Evolutionary conservation across 2,329 filamentous ascomycete genomes (phyloP).

Genomic region (Thielaviopsis cerberus): DNA sequence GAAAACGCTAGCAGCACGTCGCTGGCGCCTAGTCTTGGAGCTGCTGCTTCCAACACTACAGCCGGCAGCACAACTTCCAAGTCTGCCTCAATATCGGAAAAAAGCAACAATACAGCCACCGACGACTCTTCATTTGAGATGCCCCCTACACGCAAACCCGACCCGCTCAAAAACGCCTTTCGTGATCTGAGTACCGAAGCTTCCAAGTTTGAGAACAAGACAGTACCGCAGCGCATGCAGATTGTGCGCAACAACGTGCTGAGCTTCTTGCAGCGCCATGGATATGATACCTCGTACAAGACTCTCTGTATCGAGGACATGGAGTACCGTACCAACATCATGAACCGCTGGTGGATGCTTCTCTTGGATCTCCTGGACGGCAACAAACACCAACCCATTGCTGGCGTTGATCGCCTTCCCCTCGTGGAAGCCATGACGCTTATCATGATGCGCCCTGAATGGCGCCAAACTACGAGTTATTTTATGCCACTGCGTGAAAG

Average conservation of each 20-base stretch:
- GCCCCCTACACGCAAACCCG: slow-evolving; percentile 23
- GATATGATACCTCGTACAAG: slow-evolving; percentile 45
- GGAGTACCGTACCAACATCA: slow-evolving; percentile 57
- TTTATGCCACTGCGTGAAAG: slow-evolving; percentile 45
- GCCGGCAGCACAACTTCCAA: slow-evolving; percentile 22
- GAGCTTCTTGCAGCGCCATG: slow-evolving; percentile 58
- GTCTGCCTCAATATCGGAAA: slow-evolving; percentile 22
- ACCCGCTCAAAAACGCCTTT: slow-evolving; percentile 37
- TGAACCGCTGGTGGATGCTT: slow-evolving; percentile 82
- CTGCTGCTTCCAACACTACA: slow-evolving; percentile 20
- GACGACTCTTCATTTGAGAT: slow-evolving; percentile 30
- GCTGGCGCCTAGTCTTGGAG: slow-evolving; percentile 27
- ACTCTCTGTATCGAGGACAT: slow-evolving; percentile 59
- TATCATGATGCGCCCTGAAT: slow-evolving; percentile 78
- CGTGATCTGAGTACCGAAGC: slow-evolving; percentile 32
- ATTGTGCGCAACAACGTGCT: slow-evolving; percentile 54
- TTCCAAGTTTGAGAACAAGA: slow-evolving; percentile 47
- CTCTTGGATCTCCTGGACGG: slow-evolving; percentile 68
- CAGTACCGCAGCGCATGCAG: slow-evolving; percentile 46
- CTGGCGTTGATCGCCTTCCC: slow-evolving; percentile 64
- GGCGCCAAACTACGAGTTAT: slow-evolving; percentile 54
- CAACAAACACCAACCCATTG: slow-evolving; percentile 43
- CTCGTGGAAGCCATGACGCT: slow-evolving; percentile 62
- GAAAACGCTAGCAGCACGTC: slow-evolving; percentile 27
- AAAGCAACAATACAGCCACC: slow-evolving; percentile 20